Percentiles rank a stretch among this genome's conserved stretches.
phyloP scores from a whole-genome alignment of 1,139 yeast species.

The Yamadazyma trypodendri region DNA sequence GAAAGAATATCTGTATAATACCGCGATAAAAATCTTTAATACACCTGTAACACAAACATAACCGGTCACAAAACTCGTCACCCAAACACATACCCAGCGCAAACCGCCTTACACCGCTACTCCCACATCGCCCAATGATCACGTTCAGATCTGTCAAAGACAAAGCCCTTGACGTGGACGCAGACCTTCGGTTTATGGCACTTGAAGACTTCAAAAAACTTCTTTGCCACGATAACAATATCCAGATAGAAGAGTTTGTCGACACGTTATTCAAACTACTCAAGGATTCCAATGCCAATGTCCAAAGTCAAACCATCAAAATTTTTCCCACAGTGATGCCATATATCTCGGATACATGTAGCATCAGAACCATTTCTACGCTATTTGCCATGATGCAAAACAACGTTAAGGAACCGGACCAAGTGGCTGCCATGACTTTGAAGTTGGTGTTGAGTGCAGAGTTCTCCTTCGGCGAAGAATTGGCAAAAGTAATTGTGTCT shows the following conservation, averaged over 20 bases:
- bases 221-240: conserved; percentile 27
- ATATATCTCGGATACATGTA: conserved; percentile 25
- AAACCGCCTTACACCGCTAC: too few species aligned
- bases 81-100: too few species aligned
- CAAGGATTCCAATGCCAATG: conserved; percentile 69
- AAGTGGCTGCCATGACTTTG: conserved; percentile 51
- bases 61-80: too few species aligned
- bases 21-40: too few species aligned
- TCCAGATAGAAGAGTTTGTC: conserved; percentile 39
- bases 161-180: conserved; percentile 66
- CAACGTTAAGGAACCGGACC: conserved; percentile 19
- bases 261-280: conserved; percentile 53
- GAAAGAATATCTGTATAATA: conserved; percentile 2
- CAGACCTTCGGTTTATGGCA: conserved; percentile 87
- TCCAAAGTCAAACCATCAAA: conserved; percentile 74
- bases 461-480: conserved; percentile 18
- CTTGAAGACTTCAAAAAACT: conserved; percentile 66
- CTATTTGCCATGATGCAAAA: conserved; percentile 25
- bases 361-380: conserved; percentile 22
- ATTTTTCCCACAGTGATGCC: conserved; percentile 46
- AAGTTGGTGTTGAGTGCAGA: conserved; percentile 52
- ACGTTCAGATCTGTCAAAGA: conserved; percentile 36
- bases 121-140: too few species aligned
- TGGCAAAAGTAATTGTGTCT: conserved; percentile 24
- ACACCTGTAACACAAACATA: too few species aligned